Base-by-base conservation (phyloP, 768 basidiomycete genomes). In the Nidularia pulvinata region DNA sequence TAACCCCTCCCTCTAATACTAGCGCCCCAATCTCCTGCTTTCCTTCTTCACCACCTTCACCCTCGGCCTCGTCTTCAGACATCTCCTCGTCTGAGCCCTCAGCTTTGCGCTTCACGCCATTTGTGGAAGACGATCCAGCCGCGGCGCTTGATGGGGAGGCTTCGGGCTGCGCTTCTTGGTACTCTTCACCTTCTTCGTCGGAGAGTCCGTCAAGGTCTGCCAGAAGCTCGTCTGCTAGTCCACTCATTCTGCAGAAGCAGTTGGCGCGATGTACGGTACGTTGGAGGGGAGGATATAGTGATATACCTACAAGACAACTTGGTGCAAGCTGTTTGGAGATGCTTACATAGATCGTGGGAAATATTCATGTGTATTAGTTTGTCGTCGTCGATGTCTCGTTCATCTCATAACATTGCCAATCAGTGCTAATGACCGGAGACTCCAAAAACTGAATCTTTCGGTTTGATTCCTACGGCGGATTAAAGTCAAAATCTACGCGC, bases 131-230 rank as follows among this genome's bases (percentile, higher is more conserved):
- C 5, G 71, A 55, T 5, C 60, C 57, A 37, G 55, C 44, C 7
- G 57, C 46, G 14, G n/a, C 16, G 44, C 59, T 19, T 25, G 53
- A 36, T 14, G 60, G 54, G 33, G 61, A 48, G 5, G 51, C 48
- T 37, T 53, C 44, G 34, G 63, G 58, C 22, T 65, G 50, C 9
- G 73, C 64, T 25, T 72, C 57, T 22, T 64, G 63, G 33, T 72
- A 68, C 46, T 85, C 79, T 36, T 82, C 76, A 48, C 78, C 72
- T 13, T 83, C 84, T 33, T 79, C 88, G 55, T 86, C 90, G 5
- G 90, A 92, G 52, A 93, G 80, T 47, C 85, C 92, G 46, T 95
- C 93, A 11, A 97, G 85, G 70, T 97, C 95, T 33, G 93, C 93
- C 13, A 97, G 76, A 14, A 98, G 86, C 66, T 96, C 93, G 72